Evolutionary conservation across 2,329 filamentous ascomycete species (phyloP), one percentile per base, ranked within the genome.

Genomic region (Aspergillus melleus): DNA sequence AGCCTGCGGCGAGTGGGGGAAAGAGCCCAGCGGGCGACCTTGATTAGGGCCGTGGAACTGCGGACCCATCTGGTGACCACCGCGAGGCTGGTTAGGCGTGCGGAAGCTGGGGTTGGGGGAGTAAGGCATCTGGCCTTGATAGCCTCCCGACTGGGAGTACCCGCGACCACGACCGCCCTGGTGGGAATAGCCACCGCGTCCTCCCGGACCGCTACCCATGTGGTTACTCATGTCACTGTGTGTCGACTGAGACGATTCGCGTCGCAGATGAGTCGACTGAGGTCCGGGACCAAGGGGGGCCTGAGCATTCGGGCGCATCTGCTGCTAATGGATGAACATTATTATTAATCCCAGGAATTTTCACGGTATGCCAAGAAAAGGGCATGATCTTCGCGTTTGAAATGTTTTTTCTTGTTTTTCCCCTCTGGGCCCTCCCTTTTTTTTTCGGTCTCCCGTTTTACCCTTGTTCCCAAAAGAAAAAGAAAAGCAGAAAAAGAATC

Each of bases 221-320:
- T 86, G 84, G 72, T 84, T 87, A 74, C 83, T 85, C 76, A 88
- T 85, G 64, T 93, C 90, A 73, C 86, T 87, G 75, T 94, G 90
- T 64, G 87, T 84, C 22, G 91, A 96, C 72, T 95, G 92, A 42
- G 89, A 89, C 30, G 94, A 97, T 74, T 94, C 90, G 68, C 92
- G 89, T 70, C 94, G 90, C 69, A 91, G 85, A 77, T 98, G 93
- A 65, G 84, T 86, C n/a, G 86, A 83, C 70, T 90, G 89, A 57
- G 86, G 79, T 61, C 83, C 84, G 68, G 87, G 81, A 61, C 84
- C 81, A 64, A 84, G 81, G 61, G 84, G 84, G 66, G 85, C 84
- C 67, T 88, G 85, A 61, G 86, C 83, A 66, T 86, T 81, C 52
- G 88, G 86, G 80, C 89, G 86, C 79, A 89, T 85, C 78, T 92